Percentiles rank a stretch among this genome's conserved stretches.
Evolutionary conservation across 257 asterid species (phyloP).

Genomic region (Solanum corneliomulleri): DNA sequence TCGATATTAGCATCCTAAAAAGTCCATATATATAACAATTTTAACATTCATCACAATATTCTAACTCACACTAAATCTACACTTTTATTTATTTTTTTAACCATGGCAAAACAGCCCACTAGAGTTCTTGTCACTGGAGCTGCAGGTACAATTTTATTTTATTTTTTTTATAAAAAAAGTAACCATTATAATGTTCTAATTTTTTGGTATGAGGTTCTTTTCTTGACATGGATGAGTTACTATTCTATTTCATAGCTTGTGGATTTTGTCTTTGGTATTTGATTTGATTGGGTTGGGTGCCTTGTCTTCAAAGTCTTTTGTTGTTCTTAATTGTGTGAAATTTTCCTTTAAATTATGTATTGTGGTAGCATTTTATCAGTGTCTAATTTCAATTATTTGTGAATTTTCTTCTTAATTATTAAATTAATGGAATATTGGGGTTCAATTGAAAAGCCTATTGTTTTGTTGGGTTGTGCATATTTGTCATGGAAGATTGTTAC

Average conservation of each 20-base stretch:
- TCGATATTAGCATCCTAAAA: not conserved
- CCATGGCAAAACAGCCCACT: constrained; percentile 13
- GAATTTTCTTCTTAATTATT: not conserved
- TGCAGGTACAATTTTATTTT: constrained; percentile 3
- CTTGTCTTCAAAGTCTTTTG: constrained; percentile 7
- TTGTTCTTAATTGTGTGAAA: not conserved
- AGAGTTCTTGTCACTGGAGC: constrained; percentile 33
- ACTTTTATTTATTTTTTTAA: not conserved
- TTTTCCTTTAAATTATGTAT: not conserved
- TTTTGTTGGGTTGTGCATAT: constrained; percentile 45
- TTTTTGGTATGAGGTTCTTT: constrained; percentile 32
- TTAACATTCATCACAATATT: not conserved
- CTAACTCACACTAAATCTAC: not conserved
- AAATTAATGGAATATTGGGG: constrained; percentile 30
- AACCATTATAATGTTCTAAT: not conserved
- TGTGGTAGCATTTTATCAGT: not conserved
- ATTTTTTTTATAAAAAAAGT: not conserved
- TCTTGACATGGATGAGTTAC: constrained; percentile 31
- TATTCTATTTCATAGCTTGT: constrained; percentile 55
- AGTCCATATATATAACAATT: not conserved
- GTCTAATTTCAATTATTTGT: not conserved
- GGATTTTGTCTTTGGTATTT: constrained; percentile 30
- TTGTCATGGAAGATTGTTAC: constrained; percentile 58
- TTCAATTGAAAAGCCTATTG: constrained; percentile 38
- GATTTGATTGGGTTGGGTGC: not conserved